Conservation (phyloP, 495 filamentous ascomycete genomes). For the Glarea lozoyensis region DNA sequence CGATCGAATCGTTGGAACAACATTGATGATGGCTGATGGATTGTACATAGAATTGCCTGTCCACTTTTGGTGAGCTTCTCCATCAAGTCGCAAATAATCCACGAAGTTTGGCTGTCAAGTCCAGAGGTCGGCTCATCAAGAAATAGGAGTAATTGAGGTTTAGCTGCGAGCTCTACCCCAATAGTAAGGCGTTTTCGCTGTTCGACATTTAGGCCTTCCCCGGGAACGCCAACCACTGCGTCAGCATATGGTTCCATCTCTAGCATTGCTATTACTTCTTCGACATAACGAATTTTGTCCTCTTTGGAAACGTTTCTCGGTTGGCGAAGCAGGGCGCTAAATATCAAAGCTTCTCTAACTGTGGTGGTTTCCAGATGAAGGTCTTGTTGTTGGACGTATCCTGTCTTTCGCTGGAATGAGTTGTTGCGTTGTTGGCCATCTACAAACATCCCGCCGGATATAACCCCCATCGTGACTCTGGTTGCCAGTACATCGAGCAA, state of each 20-base stretch:
- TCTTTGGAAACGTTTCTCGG: slow-evolving; percentile 23
- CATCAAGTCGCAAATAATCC: slow-evolving; percentile 78
- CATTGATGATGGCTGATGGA: slow-evolving; percentile 84
- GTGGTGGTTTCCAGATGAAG: slow-evolving; percentile 52
- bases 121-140: slow-evolving; percentile 85
- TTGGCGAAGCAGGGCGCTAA: slow-evolving; percentile 36
- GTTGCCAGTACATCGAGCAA: slow-evolving; percentile 51
- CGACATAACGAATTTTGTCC: slow-evolving; percentile 49
- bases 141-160: slow-evolving; percentile 75
- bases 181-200: slow-evolving; percentile 84
- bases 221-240: slow-evolving; percentile 68
- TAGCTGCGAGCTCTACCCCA: slow-evolving; percentile 74
- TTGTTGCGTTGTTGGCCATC: slow-evolving; percentile 58
- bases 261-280: slow-evolving; percentile 44
- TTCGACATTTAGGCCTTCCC: slow-evolving; percentile 67
- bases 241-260: slow-evolving; percentile 81
- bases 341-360: slow-evolving; percentile 32
- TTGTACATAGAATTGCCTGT: slow-evolving; percentile 85
- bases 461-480: slow-evolving; percentile 9
- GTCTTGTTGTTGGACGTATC: slow-evolving; percentile 82
- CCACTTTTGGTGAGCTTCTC: slow-evolving; percentile 71
- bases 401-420: slow-evolving; percentile 75
- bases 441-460: slow-evolving; percentile 67
- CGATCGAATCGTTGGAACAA: slow-evolving; percentile 85
- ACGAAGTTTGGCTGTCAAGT: slow-evolving; percentile 72